Evolutionary conservation across 2,329 filamentous ascomycete species (phyloP).

Genomic region (Lecanoromycetidae sp.): DNA sequence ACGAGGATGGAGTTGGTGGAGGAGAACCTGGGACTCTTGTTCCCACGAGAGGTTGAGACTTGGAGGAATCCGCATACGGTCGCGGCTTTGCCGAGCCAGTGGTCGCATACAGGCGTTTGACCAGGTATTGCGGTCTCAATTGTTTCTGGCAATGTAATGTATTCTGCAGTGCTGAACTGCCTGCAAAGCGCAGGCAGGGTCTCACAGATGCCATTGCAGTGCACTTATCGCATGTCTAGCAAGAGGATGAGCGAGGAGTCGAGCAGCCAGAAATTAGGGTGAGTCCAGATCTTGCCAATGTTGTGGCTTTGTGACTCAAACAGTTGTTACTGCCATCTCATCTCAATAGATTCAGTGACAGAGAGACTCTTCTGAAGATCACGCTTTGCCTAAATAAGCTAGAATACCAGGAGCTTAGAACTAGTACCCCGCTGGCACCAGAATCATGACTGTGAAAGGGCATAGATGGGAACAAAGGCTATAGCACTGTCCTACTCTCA

Average conservation of each 20-base stretch:
- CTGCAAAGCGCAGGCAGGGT: conserved; percentile 3
- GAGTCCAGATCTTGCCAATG: too few species aligned
- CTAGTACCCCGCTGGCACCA: not conserved
- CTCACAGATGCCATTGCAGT: conserved; percentile 5
- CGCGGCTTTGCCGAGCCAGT: conserved; percentile 3
- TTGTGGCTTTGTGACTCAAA: too few species aligned
- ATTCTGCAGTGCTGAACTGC: not conserved
- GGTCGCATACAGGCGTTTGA: not conserved
- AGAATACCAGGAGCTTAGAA: not conserved
- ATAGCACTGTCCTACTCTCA: not conserved
- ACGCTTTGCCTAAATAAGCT: not conserved
- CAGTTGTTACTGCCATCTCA: too few species aligned
- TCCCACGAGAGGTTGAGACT: not conserved
- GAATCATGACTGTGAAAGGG: not conserved
- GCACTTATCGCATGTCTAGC: too few species aligned
- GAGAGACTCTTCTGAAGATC: not conserved
- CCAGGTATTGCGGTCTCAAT: not conserved
- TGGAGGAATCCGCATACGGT: not conserved
- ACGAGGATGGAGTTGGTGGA: not conserved
- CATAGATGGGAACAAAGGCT: not conserved
- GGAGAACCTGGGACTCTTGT: not conserved
- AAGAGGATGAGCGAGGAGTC: too few species aligned
- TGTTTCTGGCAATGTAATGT: not conserved
- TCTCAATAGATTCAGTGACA: too few species aligned
- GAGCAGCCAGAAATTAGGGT: too few species aligned